Evolutionary conservation across 495 filamentous ascomycete genomes (phyloP).

Genomic region (Aspergillus egyptiacus): DNA sequence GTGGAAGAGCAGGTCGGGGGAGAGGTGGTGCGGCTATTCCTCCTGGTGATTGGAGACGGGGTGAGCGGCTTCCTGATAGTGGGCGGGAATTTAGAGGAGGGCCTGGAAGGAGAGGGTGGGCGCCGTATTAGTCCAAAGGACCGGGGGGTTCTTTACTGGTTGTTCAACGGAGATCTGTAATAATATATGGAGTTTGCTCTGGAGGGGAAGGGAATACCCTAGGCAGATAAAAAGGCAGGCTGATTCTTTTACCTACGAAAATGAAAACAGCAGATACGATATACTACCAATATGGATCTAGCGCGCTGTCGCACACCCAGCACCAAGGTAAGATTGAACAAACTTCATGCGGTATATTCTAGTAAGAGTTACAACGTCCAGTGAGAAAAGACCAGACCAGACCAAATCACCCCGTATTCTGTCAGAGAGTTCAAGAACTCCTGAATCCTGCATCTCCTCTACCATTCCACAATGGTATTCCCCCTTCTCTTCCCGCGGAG

Average conservation of each 20-base stretch:
- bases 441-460: constrained; percentile 18
- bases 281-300: background rate
- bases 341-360: constrained; percentile 35
- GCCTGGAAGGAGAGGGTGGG: constrained; percentile 37
- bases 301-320: background rate
- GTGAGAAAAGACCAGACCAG: constrained; percentile 7
- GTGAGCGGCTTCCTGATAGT: constrained; percentile 39
- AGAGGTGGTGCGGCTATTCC: constrained; percentile 28
- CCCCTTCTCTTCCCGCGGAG: constrained; percentile 81
- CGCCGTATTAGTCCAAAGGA: constrained; percentile 31
- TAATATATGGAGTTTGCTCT: constrained; percentile 15
- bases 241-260: no score
- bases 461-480: constrained; percentile 73
- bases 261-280: no score
- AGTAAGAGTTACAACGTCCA: constrained; percentile 34
- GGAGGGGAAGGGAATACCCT: constrained; percentile 16
- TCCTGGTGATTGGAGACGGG: constrained; percentile 40
- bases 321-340: background rate
- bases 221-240: background rate
- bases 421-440: background rate
- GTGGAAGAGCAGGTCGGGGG: constrained; percentile 28
- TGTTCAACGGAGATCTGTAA: constrained; percentile 2
- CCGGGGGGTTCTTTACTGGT: background rate
- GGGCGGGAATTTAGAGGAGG: constrained; percentile 13
- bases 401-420: background rate